Evolutionary conservation across 345 rosid genomes (phyloP).

Genomic region (Bruguiera gymnorhiza): DNA sequence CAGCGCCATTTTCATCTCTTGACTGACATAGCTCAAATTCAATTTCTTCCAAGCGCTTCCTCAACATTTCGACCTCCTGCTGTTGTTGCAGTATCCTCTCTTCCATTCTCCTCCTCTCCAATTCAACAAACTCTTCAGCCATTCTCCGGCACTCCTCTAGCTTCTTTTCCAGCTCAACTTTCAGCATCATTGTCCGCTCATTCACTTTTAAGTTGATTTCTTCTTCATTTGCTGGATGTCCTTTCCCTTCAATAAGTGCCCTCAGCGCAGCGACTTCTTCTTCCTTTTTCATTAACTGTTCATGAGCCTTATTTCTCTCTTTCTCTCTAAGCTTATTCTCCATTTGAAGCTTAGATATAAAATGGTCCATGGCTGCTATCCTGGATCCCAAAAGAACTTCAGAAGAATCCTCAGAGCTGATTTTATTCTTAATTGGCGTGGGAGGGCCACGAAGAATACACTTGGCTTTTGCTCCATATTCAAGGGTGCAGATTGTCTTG

Average conservation of each 20-base stretch:
- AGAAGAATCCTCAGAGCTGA: conserved; percentile 53
- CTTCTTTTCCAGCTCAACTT: conserved; percentile 61
- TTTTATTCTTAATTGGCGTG: conserved; percentile 62
- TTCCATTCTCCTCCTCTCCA: conserved; percentile 92
- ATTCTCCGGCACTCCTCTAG: conserved; percentile 74
- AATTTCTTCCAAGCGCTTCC: conserved; percentile 67
- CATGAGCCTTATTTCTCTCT: conserved; percentile 68
- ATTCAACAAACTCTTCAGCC: conserved; percentile 75
- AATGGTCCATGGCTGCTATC: conserved; percentile 85
- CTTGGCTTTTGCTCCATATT: conserved; percentile 95
- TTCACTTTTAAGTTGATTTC: conserved; percentile 72
- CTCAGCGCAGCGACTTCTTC: conserved; percentile 69
- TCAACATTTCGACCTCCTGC: conserved; percentile 76
- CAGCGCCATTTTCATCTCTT: conserved; percentile 30
- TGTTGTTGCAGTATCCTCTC: conserved; percentile 81
- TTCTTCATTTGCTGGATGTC: conserved; percentile 52
- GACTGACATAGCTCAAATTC: conserved; percentile 52
- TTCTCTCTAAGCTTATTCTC: conserved; percentile 79
- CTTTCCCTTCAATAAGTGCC: conserved; percentile 50
- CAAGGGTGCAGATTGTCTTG: conserved; percentile 87
- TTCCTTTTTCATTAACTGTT: conserved; percentile 71
- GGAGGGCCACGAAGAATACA: conserved; percentile 85
- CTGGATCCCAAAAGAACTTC: conserved; percentile 61
- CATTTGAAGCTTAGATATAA: conserved; percentile 67
- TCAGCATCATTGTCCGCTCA: conserved; percentile 50